Evolutionary conservation across 495 filamentous ascomycete genomes (phyloP).

Genomic region (Penicillium lividum): DNA sequence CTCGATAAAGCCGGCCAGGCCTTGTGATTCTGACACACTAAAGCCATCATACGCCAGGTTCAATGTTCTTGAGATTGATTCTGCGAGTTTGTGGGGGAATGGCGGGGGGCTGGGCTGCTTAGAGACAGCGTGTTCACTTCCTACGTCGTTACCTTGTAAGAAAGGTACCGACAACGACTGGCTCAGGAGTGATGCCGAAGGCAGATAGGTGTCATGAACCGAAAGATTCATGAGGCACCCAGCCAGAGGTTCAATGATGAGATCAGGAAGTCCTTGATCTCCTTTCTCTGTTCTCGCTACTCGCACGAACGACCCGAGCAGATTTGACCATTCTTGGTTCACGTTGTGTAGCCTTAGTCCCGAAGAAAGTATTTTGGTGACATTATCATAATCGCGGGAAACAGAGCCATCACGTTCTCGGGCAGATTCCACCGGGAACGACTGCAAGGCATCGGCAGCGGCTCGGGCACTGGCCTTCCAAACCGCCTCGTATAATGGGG

Average conservation of each 20-base stretch:
- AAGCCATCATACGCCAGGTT: slow-evolving; percentile 34
- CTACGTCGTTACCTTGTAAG: slow-evolving; percentile 18
- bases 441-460: slow-evolving; percentile 36
- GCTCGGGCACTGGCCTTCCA: slow-evolving; percentile 41
- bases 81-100: slow-evolving; percentile 33
- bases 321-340: slow-evolving; percentile 56
- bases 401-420: slow-evolving; percentile 45
- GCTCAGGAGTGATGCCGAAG: slow-evolving; percentile 35
- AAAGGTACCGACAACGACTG: slow-evolving; percentile 39
- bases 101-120: background rate
- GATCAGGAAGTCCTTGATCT: slow-evolving; percentile 58
- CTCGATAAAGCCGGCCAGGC: slow-evolving; percentile 40
- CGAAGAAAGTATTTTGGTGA: slow-evolving; percentile 63
- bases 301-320: slow-evolving; percentile 60
- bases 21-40: slow-evolving; percentile 20
- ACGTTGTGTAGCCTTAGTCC: slow-evolving; percentile 53
- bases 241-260: slow-evolving; percentile 72
- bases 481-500: slow-evolving; percentile 24
- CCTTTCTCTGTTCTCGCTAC: slow-evolving; percentile 66
- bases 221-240: slow-evolving; percentile 37
- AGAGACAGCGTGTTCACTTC: slow-evolving; percentile 7
- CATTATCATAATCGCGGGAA: slow-evolving; percentile 66
- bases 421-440: slow-evolving; percentile 44
- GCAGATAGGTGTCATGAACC: slow-evolving; percentile 25
- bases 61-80: slow-evolving; percentile 29